These are phyloP conservation scores for Copromyces sp. DNA, from an alignment of 495 filamentous ascomycete genomes.

Conservation along the genomic window DNA sequence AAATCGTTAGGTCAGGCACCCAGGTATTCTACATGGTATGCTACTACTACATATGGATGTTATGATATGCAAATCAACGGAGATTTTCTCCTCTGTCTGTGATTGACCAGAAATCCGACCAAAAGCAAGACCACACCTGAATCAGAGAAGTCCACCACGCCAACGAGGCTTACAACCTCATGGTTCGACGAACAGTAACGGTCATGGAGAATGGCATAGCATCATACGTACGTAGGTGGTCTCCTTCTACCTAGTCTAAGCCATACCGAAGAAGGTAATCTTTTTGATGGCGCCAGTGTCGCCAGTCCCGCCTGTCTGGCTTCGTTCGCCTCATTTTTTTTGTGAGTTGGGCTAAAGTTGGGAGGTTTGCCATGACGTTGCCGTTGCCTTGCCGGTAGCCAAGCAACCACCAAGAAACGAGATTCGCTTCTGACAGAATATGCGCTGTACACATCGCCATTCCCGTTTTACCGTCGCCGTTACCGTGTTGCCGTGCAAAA, in stretches of 20 bases:
- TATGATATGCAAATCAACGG: background rate
- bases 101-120: background rate
- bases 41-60: background rate
- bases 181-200: background rate
- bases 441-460: background rate
- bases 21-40: background rate
- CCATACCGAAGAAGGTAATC: background rate
- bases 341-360: background rate
- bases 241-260: too few species aligned
- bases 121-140: background rate
- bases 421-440: background rate
- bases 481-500: background rate
- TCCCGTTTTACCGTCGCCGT: too few species aligned
- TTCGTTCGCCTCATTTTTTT: background rate
- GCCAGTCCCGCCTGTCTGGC: background rate
- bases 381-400: background rate
- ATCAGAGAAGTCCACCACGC: background rate
- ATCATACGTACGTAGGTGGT: background rate
- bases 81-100: background rate
- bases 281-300: background rate
- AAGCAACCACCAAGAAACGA: background rate
- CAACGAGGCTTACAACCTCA: background rate
- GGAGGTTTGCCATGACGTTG: background rate
- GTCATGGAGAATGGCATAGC: background rate
- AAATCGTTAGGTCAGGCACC: background rate